A percentile compares a stretch with the other conserved stretches of the same genome.
phyloP scores from a whole-genome alignment of 495 filamentous ascomycete species.

The Xylaria telfairii region DNA sequence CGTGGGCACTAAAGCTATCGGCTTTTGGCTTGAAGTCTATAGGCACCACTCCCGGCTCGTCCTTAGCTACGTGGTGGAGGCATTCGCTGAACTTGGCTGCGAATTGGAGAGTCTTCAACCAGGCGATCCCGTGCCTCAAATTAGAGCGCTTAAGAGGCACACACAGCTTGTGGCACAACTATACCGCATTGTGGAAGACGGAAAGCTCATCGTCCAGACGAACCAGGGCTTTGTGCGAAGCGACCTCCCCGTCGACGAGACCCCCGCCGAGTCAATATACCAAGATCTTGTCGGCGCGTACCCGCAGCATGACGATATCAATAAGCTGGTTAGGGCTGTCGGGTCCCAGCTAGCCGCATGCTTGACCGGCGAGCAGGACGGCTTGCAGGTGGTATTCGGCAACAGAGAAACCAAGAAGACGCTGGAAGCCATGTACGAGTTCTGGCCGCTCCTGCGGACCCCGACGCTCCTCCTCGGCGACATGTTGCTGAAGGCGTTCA shows the following conservation, averaged over 20 bases:
- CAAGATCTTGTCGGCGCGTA: neutral
- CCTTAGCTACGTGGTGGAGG: slow-evolving; percentile 47
- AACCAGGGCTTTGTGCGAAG: neutral
- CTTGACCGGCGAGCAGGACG: slow-evolving; percentile 42
- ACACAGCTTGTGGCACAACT: slow-evolving; percentile 39
- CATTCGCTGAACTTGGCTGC: slow-evolving; percentile 46
- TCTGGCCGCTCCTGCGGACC: slow-evolving; percentile 39
- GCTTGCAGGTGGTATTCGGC: slow-evolving; percentile 44
- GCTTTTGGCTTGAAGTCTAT: slow-evolving; percentile 43
- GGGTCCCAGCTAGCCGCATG: slow-evolving; percentile 43
- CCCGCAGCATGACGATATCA: slow-evolving; percentile 39
- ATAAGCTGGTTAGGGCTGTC: slow-evolving; percentile 35
- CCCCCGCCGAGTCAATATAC: slow-evolving; percentile 15
- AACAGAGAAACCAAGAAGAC: slow-evolving; percentile 33
- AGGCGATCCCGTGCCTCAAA: slow-evolving; percentile 35
- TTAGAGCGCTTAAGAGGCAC: slow-evolving; percentile 34
- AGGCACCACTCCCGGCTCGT: slow-evolving; percentile 47
- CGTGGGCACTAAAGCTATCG: neutral
- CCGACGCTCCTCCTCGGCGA: slow-evolving; percentile 34
- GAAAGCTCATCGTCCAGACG: neutral
- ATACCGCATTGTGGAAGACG: slow-evolving; percentile 41
- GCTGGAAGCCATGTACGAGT: slow-evolving; percentile 40
- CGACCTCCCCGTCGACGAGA: neutral
- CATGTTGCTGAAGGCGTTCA: slow-evolving; percentile 30
- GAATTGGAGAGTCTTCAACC: slow-evolving; percentile 32